A percentile compares a stretch with the other conserved stretches of the same genome.
These are phyloP conservation scores for Thuja plicata DNA, from an alignment of 83 land plant species.

Conservation along the genomic window DNA sequence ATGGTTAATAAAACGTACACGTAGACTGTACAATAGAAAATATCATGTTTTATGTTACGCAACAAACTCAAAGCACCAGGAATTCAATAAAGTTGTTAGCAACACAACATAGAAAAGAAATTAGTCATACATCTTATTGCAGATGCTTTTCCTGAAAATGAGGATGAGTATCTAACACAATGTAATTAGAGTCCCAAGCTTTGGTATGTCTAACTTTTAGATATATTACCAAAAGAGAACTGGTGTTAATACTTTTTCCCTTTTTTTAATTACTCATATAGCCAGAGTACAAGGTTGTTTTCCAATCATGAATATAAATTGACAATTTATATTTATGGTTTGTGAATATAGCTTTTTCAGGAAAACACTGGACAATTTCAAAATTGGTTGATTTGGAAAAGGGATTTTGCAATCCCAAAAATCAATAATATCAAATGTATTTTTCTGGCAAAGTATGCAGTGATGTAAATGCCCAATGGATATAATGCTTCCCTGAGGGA, in stretches of 20 bases:
- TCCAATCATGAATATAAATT: no score
- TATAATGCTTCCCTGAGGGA: no score
- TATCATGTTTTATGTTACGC: conserved; percentile 9
- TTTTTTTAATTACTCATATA: not conserved
- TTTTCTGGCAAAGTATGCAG: no score
- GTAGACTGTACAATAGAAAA: conserved; percentile 18
- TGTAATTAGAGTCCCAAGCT: not conserved
- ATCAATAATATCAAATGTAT: no score
- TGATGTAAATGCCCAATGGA: not conserved
- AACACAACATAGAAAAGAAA: not conserved
- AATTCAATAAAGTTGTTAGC: not conserved
- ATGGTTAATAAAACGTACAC: conserved; percentile 20
- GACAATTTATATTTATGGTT: not conserved
- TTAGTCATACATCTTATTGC: not conserved
- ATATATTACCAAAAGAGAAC: not conserved
- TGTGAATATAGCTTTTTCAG: not conserved
- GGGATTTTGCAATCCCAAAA: not conserved
- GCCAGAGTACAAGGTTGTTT: not conserved
- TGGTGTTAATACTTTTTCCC: not conserved
- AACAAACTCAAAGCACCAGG: not conserved
- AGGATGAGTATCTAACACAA: not conserved
- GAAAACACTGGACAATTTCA: no score
- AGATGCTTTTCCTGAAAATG: not conserved
- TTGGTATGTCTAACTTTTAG: not conserved
- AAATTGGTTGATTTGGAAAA: not conserved